Base-by-base conservation (phyloP, 805 yeast species). In the Candida silvatica region DNA sequence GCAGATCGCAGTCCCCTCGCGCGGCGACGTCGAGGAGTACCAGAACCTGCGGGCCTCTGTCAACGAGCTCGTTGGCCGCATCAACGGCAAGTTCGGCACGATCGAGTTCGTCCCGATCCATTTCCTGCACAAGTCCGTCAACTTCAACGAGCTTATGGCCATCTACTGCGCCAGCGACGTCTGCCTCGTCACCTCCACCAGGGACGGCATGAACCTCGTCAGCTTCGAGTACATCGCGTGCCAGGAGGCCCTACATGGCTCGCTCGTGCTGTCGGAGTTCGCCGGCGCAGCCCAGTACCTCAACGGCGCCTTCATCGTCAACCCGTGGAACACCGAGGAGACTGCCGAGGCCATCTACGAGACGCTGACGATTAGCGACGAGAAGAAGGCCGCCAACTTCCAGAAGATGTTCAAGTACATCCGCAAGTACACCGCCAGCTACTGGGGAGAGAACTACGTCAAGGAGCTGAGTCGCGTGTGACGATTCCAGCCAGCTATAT, bases 261-360 rank as follows among this genome's bases (percentile, higher is more conserved):
- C 87, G 3, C 67, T 92, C 46, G 83, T 92, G 32, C 58, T 92
- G 42, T 80, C 94, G 28, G 99, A 92, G 61, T 92, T 92, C 62
- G 92, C 98, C 0, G 99, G 99, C 32, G 98, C 98, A n/a, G 97
- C 98, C 1, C 99, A 92, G 61, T 82, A 94, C 1, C 66, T 92
- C 43, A 90, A 92, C 52, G 99, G 99, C 17, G 87, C 95, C 2
- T 56, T 90, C 11, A 76, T 92, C 39, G 95, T 92, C 16, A 92
- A 92, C 52, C 99, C 99, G 3, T 92, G 99, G 99, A 92, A 90
- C 55, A 90, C 88, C 17, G 98, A 92, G 46, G 98, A 92, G 47
- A 60, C 90, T 53, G 77, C 94, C 15, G 83, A 75, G 29, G 81
- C 97, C 3, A 80, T 90, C 37, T 69, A 79, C 51, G 96, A 87